Evolutionary conservation across 179 eudicot genomes (phyloP).

Genomic region (Amaranthus tricolor): DNA sequence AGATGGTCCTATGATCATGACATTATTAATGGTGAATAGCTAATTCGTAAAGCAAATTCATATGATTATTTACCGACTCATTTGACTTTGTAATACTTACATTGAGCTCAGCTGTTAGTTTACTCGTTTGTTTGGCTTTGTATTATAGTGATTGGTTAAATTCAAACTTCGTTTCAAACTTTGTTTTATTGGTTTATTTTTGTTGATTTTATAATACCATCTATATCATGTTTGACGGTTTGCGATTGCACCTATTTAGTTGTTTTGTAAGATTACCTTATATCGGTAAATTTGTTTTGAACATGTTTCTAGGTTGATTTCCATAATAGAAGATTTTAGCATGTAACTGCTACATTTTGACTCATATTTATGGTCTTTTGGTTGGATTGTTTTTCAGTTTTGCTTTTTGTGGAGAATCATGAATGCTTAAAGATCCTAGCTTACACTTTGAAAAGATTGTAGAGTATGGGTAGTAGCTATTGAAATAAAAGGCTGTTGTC

Average conservation of each 20-base stretch:
- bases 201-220: neutral
- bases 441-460: too few species aligned
- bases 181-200: neutral
- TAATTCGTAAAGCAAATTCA: too few species aligned
- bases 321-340: neutral
- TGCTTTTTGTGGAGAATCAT: neutral
- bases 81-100: too few species aligned
- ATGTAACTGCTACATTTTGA: neutral
- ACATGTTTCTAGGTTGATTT: neutral
- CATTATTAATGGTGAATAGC: too few species aligned
- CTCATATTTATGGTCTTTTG: neutral
- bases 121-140: slow-evolving; percentile 3
- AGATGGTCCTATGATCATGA: too few species aligned
- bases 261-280: neutral
- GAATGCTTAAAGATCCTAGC: neutral
- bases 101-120: neutral
- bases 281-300: too few species aligned
- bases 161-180: neutral
- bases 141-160: slow-evolving; percentile 6
- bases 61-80: too few species aligned
- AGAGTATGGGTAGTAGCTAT: too few species aligned
- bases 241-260: neutral
- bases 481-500: too few species aligned
- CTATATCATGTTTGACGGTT: slow-evolving; percentile 15
- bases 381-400: neutral